Base-by-base conservation (phyloP, 345 rosid genomes). In the Erodium maritimum region DNA sequence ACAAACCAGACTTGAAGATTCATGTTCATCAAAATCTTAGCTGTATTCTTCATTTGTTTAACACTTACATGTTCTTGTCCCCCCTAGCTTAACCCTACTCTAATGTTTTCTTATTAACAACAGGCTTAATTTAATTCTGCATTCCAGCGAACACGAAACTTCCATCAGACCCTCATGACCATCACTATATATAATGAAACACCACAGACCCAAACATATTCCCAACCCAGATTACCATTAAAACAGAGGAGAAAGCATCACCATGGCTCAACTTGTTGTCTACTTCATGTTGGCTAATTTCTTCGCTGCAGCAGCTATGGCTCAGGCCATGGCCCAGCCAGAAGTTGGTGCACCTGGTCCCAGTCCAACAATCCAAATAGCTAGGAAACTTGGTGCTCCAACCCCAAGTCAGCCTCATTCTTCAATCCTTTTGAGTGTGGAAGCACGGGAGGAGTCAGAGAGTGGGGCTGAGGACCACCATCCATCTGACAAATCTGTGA, bases 401-500 rank as follows among this genome's bases (percentile, higher is more conserved):
- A 17, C 70, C 13, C 50, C 12, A 24, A 33, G 57, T 19, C 45
- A 37, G 55, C 25, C 10, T 21, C 23, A 37, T 12, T 4, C 46
- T 37, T 25, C 46, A 37, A 37, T 12, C 46, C 4, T 12, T 37
- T 37, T 8, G 16, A 75, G n/a, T n/a, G 77, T 53, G 72, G 62
- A 42, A 14, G 54, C 62, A 13, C 67, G 57, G 20, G 60, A 69
- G 45, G 67, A 59, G 19, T 45, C 60, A 52, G 66, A 57, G 23
- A 51, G 63, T 37, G 48, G 42, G 24, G 68, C 61, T 65, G 76
- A 75, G 68, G 78, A 70, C 64, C 84, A 76, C 16, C 79, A 65
- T n/a, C 67, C 81, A 11, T 58, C 20, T 57, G 91, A 90, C 42
- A 81, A 69, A 56, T 90, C 94, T 1, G 75, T 85, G 5, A 95